Conservation (phyloP, 345 rosid species). For the Geranium brycei region DNA sequence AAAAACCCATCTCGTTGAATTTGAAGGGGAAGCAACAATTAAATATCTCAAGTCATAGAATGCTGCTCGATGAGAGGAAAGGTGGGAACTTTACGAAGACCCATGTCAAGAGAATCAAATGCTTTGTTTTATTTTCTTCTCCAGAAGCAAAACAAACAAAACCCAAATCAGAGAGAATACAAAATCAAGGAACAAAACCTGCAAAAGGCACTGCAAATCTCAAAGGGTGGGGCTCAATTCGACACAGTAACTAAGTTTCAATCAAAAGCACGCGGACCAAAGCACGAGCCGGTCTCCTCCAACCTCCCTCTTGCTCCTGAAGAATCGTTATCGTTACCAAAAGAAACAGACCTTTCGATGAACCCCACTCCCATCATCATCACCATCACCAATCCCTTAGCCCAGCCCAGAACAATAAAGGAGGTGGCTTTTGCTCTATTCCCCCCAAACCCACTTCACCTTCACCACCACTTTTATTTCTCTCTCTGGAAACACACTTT, state of each 20-base stretch:
- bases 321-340: too few relatives aligned
- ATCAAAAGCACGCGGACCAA: constrained; percentile 48
- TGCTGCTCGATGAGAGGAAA: too few relatives aligned
- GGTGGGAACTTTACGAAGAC: not conserved
- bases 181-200: constrained; percentile 47
- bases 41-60: not conserved
- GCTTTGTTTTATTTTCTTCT: too few relatives aligned
- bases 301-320: too few relatives aligned
- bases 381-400: constrained; percentile 12
- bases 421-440: too few relatives aligned
- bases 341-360: too few relatives aligned
- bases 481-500: too few relatives aligned
- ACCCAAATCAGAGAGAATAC: constrained; percentile 25
- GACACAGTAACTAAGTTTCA: constrained; percentile 17
- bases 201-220: constrained; percentile 22
- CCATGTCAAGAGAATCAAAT: constrained; percentile 29
- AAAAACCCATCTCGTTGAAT: constrained; percentile 4
- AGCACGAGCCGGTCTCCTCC: constrained; percentile 10
- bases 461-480: too few relatives aligned
- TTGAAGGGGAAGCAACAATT: not conserved
- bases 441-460: too few relatives aligned
- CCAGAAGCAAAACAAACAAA: constrained; percentile 5
- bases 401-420: constrained; percentile 11
- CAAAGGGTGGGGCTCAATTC: constrained; percentile 29
- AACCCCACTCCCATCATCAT: constrained; percentile 5